Percentiles rank a stretch among this genome's conserved stretches.
Conservation (phyloP, 208 protist genomes). For the Crithidia sp. region DNA sequence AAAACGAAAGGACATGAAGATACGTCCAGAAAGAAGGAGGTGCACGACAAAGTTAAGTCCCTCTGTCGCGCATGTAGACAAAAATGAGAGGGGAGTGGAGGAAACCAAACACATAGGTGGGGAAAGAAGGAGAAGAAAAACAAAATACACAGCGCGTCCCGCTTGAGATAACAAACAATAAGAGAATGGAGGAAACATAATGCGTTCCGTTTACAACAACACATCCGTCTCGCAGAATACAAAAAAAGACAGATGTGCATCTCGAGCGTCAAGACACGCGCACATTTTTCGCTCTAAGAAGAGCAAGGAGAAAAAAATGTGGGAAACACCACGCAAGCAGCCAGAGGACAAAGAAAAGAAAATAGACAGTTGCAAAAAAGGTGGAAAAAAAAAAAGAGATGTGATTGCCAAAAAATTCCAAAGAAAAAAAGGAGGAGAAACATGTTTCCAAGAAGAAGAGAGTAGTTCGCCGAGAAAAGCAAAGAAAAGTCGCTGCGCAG, state of each 20-base stretch:
- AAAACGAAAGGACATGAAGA: too few species aligned
- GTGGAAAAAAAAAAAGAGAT: conserved; percentile 10
- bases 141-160: too few species aligned
- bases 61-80: too few species aligned
- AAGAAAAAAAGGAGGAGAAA: conserved; percentile 7
- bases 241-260: not conserved
- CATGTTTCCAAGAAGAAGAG: conserved; percentile 13
- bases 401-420: not conserved
- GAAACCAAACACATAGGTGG: too few species aligned
- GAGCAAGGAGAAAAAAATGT: not conserved
- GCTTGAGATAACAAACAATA: not conserved
- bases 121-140: conserved; percentile 17
- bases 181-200: not conserved
- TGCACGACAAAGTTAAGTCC: too few species aligned
- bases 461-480: not conserved
- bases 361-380: conserved; percentile 17
- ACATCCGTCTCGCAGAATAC: not conserved
- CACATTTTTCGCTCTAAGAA: not conserved
- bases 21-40: too few species aligned
- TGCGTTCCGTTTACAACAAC: too few species aligned
- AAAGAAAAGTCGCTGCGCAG: not conserved
- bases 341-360: not conserved
- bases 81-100: too few species aligned
- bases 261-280: too few species aligned
- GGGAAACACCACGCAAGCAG: not conserved